Percentiles rank a stretch among this genome's conserved stretches.
Evolutionary conservation across 2,329 filamentous ascomycete species (phyloP).

Genomic region (Trichoderma sp.): DNA sequence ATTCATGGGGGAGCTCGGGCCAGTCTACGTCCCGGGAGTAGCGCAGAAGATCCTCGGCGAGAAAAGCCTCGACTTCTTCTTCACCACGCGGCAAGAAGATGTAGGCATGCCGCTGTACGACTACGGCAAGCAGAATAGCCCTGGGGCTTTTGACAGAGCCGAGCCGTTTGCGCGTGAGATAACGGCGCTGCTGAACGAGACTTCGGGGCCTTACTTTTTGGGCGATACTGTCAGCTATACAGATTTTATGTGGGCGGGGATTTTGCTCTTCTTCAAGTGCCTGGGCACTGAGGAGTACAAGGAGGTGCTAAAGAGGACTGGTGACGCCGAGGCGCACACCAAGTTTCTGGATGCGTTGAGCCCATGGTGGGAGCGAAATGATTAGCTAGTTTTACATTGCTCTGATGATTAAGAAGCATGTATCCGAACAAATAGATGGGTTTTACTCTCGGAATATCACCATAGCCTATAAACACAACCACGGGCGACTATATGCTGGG

Average conservation of each 20-base stretch:
- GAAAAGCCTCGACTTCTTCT: not conserved
- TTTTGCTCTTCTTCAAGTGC: conserved; percentile 2
- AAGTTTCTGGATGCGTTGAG: not conserved
- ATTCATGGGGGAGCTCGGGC: not conserved
- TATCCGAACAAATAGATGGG: not conserved
- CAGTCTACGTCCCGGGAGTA: not conserved
- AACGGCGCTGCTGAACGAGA: conserved; percentile 4
- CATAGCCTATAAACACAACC: not conserved
- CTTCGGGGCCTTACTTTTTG: not conserved
- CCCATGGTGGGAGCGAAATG: not conserved
- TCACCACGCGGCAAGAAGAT: not conserved
- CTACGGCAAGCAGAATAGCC: not conserved
- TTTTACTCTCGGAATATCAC: not conserved
- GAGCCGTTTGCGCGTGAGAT: conserved; percentile 6
- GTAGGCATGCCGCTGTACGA: conserved; percentile 1
- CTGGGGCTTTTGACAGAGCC: not conserved
- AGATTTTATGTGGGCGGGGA: conserved; percentile 3
- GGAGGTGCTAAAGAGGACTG: not conserved
- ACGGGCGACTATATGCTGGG: too few relatives aligned
- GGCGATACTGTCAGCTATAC: conserved; percentile 3
- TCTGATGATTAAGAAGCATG: not conserved
- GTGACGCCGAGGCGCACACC: not conserved
- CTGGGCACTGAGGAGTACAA: not conserved
- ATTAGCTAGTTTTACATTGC: not conserved
- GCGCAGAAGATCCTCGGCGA: not conserved